Percentiles rank a stretch among this genome's conserved stretches.
These are phyloP conservation scores for Pleurotus citrinopileatus DNA, from an alignment of 768 basidiomycete genomes.

Conservation along the genomic window DNA sequence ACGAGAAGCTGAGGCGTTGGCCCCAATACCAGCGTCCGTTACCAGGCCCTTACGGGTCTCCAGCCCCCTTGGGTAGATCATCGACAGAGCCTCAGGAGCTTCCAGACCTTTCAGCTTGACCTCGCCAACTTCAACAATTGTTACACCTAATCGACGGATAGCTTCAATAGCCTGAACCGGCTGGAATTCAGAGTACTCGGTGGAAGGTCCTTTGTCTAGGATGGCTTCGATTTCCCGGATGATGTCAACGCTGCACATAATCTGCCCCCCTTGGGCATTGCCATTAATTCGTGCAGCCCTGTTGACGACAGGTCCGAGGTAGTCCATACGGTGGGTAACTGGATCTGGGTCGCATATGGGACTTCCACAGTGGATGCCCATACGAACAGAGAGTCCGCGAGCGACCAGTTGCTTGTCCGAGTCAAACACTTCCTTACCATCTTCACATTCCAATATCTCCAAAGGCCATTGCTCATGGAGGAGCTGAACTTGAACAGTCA, in stretches of 20 bases:
- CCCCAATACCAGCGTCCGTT: slow-evolving; percentile 23
- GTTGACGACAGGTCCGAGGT: slow-evolving; percentile 96
- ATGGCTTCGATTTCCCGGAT: slow-evolving; percentile 77
- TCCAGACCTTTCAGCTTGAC: slow-evolving; percentile 94
- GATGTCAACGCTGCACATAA: slow-evolving; percentile 88
- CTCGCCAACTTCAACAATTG: slow-evolving; percentile 79
- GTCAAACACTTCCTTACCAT: slow-evolving; percentile 80
- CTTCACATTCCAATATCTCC: slow-evolving; percentile 90
- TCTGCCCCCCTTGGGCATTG: slow-evolving; percentile 87
- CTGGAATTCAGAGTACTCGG: slow-evolving; percentile 58
- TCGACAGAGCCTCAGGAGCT: slow-evolving; percentile 82
- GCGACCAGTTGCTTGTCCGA: slow-evolving; percentile 65
- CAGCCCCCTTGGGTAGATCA: slow-evolving; percentile 76
- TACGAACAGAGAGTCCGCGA: slow-evolving; percentile 89
- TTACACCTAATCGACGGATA: slow-evolving; percentile 68
- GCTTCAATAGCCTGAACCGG: slow-evolving; percentile 66
- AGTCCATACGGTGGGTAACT: slow-evolving; percentile 94
- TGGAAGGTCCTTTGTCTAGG: slow-evolving; percentile 50
- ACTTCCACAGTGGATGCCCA: slow-evolving; percentile 93
- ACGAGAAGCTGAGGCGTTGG: slow-evolving; percentile 40
- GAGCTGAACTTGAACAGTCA: slow-evolving; percentile 82
- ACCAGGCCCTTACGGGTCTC: slow-evolving; percentile 66
- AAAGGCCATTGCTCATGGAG: slow-evolving; percentile 85
- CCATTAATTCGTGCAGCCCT: slow-evolving; percentile 83
- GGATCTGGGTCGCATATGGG: slow-evolving; percentile 92